Base-by-base conservation (phyloP, 208 protist genomes). In the Trypanosoma cruzi region DNA sequence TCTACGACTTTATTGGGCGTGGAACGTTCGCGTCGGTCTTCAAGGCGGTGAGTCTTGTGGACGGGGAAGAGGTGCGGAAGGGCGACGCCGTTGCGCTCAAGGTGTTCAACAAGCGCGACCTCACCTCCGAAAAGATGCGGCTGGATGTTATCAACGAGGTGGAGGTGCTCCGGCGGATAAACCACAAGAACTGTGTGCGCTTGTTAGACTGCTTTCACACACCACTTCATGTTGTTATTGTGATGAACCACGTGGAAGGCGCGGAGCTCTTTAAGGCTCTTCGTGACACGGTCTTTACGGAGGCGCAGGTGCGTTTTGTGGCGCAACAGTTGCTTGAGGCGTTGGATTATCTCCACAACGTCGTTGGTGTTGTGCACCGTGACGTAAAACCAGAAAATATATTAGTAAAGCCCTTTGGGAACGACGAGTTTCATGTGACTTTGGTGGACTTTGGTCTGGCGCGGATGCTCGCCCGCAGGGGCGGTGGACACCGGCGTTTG, bases 341-440 rank as follows among this genome's bases (percentile, higher is more conserved):
- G 6, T 77, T 97, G 2, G 65, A 69, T 31, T 96, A 97, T 69
- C 72, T 97, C 16, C 93, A 97, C 83, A 70, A 75, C 50, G 81
- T 71, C 0, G 72, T 88, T 22, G 66, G 75, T 42, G 76, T 97
- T 34, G 90, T 97, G 22, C 92, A 97, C 64, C 84, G 92, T 13
- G 92, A 97, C 64, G 79, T 97, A 4, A 97, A 97, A 65, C 89
- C 92, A 0, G 88, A 95, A 60, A 97, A 97, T 75, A 79, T 97
- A 32, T 68, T 97, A 53, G 70, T 97, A 18, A 67, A 75, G 8
- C 76, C 74, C 1, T 56, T 67, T 11, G 62, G 79, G 5, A 52
- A 53, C 40, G 65, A 61, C 71, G 28, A 80, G 24, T 77, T 68
- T 13, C 79, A 86, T 18, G 81, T 94, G 22, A 89, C 84, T 5